These are phyloP conservation scores for Prunus salicina DNA, from an alignment of 306 rosid genomes.

Conservation along the genomic window DNA sequence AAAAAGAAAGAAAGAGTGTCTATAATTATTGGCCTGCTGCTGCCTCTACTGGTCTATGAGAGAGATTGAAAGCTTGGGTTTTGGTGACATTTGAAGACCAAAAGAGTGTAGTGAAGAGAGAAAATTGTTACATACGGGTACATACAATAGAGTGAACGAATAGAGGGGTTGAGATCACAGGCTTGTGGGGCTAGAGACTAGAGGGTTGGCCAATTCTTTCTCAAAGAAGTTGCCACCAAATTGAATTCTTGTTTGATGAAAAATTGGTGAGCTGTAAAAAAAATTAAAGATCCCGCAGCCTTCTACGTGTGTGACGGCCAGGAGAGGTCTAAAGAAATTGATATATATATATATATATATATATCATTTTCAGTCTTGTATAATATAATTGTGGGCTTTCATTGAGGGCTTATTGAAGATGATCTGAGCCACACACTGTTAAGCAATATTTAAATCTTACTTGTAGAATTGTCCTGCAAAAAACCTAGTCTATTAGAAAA, in stretches of 20 bases:
- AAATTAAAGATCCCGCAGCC: not conserved
- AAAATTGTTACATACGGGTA: no score
- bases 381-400: no score
- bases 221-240: not conserved
- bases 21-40: not conserved
- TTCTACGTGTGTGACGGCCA: not conserved
- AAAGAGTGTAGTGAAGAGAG: not conserved
- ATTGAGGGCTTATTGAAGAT: no score
- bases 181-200: not conserved
- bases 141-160: not conserved
- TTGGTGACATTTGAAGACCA: not conserved
- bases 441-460: no score
- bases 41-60: not conserved
- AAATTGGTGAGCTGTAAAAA: not conserved
- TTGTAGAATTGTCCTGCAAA: no score
- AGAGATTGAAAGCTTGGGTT: not conserved
- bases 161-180: not conserved
- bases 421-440: no score
- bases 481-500: no score
- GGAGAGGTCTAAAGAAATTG: no score
- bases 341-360: no score
- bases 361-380: no score
- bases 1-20: not conserved
- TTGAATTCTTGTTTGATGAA: not conserved
- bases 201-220: not conserved